Conservation (phyloP, 192 early-diverging fungal species). For the Coemansia biformis region DNA sequence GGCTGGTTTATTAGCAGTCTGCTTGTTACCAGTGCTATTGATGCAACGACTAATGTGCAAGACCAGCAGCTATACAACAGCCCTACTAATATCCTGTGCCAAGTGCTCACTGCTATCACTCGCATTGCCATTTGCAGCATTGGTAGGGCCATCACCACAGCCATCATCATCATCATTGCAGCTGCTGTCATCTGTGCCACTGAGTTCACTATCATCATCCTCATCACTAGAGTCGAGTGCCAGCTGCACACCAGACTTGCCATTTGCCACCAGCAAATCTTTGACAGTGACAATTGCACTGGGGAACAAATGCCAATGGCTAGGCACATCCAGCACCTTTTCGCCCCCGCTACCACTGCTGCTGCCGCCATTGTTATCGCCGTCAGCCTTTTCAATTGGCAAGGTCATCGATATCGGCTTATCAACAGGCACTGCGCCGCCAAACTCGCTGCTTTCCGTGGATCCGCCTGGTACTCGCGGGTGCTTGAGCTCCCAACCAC, state of each 20-base stretch:
- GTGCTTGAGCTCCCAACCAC: conserved; percentile 72
- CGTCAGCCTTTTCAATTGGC: not conserved
- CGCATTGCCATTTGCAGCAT: not conserved
- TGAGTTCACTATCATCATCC: conserved; percentile 11
- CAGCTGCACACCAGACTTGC: conserved; percentile 22
- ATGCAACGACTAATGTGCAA: too few relatives aligned
- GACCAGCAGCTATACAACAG: conserved; percentile 7
- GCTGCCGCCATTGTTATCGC: not conserved
- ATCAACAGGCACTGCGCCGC: not conserved
- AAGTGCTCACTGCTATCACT: conserved; percentile 13
- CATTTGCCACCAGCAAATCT: conserved; percentile 37
- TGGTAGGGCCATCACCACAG: conserved; percentile 1
- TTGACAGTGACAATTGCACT: conserved; percentile 34
- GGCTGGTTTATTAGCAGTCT: too few relatives aligned
- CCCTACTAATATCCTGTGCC: conserved; percentile 10
- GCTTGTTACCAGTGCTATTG: too few relatives aligned
- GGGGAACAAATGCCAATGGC: conserved; percentile 45
- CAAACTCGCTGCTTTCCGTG: conserved; percentile 40
- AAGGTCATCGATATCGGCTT: conserved; percentile 4
- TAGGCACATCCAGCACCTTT: conserved; percentile 26
- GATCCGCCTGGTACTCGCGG: conserved; percentile 58
- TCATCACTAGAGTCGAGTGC: conserved; percentile 33
- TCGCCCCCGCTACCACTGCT: too few relatives aligned
- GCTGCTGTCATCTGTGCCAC: conserved; percentile 1
- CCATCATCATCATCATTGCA: not conserved